Percentiles rank a stretch among this genome's conserved stretches.
Evolutionary conservation across 2,329 filamentous ascomycete species (phyloP).

Genomic region (Fusarium equiseti): DNA sequence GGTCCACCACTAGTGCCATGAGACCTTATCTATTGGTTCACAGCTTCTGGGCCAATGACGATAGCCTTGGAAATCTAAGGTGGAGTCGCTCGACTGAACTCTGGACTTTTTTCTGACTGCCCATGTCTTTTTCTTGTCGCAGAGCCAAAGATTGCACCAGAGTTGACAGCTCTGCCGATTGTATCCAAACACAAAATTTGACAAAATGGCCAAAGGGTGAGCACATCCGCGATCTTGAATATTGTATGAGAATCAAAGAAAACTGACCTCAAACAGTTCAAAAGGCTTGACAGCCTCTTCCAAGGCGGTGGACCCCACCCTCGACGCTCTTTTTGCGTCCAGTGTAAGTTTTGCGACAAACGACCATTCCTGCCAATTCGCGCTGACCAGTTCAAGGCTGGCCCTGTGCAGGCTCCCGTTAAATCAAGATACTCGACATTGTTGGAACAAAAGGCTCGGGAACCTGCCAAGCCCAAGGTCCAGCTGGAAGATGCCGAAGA

Average conservation of each 20-base stretch:
- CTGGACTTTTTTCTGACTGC: slow-evolving; percentile 44
- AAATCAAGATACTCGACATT: slow-evolving; percentile 60
- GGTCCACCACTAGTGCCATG: slow-evolving; percentile 6
- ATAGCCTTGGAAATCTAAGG: slow-evolving; percentile 24
- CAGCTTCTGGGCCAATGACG: slow-evolving; percentile 12
- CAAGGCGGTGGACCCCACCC: slow-evolving; percentile 74
- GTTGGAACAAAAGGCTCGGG: slow-evolving; percentile 51
- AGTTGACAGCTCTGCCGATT: slow-evolving; percentile 20
- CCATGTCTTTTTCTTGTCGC: slow-evolving; percentile 42
- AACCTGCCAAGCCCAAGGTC: slow-evolving; percentile 42
- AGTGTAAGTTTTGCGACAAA: slow-evolving; percentile 69
- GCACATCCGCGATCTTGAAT: neutral
- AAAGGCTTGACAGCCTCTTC: slow-evolving; percentile 58
- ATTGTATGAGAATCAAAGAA: slow-evolving; percentile 13
- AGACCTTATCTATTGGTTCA: slow-evolving; percentile 30
- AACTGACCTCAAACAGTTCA: slow-evolving; percentile 51
- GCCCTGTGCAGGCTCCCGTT: slow-evolving; percentile 62
- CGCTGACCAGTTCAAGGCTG: slow-evolving; percentile 56
- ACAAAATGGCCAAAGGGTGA: slow-evolving; percentile 47
- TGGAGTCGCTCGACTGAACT: slow-evolving; percentile 32
- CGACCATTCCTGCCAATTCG: slow-evolving; percentile 8
- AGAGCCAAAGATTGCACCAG: slow-evolving; percentile 29
- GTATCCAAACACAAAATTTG: slow-evolving; percentile 2
- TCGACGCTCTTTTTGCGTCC: slow-evolving; percentile 77
- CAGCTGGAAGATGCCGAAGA: slow-evolving; percentile 50